Conservation (phyloP, 768 basidiomycete species). For the Podaxis sp. region DNA sequence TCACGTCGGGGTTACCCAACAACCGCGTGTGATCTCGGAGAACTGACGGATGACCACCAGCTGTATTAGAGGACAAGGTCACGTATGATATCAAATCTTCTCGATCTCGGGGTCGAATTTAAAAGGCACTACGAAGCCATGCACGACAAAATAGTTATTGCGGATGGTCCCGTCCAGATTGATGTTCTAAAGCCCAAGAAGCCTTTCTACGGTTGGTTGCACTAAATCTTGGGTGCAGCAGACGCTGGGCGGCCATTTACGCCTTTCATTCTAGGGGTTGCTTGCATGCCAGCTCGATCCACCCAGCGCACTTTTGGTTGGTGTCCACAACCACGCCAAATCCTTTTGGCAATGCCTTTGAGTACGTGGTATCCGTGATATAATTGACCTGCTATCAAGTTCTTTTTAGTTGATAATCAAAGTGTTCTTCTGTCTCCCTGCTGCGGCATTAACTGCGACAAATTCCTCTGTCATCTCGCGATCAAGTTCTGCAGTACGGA, state of each 20-base stretch:
- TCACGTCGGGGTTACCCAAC: conserved; percentile 75
- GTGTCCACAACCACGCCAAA: conserved; percentile 72
- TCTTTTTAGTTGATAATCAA: conserved; percentile 63
- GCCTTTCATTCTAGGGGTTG: conserved; percentile 68
- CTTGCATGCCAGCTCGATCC: conserved; percentile 70
- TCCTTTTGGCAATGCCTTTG: conserved; percentile 77
- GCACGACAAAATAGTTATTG: conserved; percentile 75
- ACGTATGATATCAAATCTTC: background rate
- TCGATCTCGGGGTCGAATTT: background rate
- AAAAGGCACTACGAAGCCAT: conserved; percentile 54
- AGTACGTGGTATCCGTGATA: conserved; percentile 33
- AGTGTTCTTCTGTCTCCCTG: conserved; percentile 72
- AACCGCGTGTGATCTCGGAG: conserved; percentile 70
- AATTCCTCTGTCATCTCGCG: conserved; percentile 75
- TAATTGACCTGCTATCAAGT: conserved; percentile 4
- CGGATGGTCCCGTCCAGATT: conserved; percentile 65
- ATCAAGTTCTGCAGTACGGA: conserved; percentile 75
- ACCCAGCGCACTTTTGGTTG: conserved; percentile 67
- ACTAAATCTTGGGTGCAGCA: conserved; percentile 65
- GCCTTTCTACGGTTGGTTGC: conserved; percentile 53
- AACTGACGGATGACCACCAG: conserved; percentile 64
- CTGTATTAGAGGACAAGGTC: conserved; percentile 67
- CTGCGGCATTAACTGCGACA: conserved; percentile 68
- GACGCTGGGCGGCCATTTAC: conserved; percentile 74
- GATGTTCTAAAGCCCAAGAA: conserved; percentile 67